These are phyloP conservation scores for Exophiala dermatitidis DNA, from an alignment of 2,329 filamentous ascomycete genomes.

Conservation along the genomic window DNA sequence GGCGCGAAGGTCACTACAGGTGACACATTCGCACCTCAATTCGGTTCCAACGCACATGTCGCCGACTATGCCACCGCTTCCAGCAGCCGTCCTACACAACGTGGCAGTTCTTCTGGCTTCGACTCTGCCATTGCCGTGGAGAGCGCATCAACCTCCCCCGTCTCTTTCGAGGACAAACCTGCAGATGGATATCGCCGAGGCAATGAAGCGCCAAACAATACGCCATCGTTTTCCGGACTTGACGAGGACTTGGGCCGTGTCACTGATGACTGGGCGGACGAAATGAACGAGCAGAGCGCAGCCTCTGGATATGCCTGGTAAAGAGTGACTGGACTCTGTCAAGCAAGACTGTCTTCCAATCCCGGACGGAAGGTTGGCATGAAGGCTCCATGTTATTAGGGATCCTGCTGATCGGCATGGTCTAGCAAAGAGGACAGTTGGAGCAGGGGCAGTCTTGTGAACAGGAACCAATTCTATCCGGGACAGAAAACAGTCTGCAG, in stretches of 20 bases:
- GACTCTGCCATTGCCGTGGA: conserved; percentile 2
- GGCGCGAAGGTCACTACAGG: not conserved
- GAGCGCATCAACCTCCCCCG: not conserved
- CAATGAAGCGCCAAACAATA: not conserved
- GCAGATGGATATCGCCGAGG: not conserved
- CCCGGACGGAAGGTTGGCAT: no score
- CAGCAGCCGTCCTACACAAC: not conserved
- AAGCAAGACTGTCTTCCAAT: not conserved
- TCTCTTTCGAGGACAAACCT: not conserved
- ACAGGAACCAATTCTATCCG: no score
- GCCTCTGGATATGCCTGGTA: conserved; percentile 5
- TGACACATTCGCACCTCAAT: not conserved
- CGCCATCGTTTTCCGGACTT: not conserved
- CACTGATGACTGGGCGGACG: conserved; percentile 17
- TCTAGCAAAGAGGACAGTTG: no score
- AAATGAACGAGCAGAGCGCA: conserved; percentile 14
- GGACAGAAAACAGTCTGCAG: no score
- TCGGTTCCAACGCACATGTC: not conserved
- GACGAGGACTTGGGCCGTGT: not conserved
- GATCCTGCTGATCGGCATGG: no score
- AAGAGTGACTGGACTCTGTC: not conserved
- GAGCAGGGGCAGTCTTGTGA: no score
- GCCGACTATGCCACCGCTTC: not conserved
- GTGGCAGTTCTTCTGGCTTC: not conserved
- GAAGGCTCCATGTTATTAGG: no score